Percentiles rank a stretch among this genome's conserved stretches.
These are phyloP conservation scores for Colletotrichum orbiculare DNA, from an alignment of 2,329 filamentous ascomycete species.

Conservation along the genomic window DNA sequence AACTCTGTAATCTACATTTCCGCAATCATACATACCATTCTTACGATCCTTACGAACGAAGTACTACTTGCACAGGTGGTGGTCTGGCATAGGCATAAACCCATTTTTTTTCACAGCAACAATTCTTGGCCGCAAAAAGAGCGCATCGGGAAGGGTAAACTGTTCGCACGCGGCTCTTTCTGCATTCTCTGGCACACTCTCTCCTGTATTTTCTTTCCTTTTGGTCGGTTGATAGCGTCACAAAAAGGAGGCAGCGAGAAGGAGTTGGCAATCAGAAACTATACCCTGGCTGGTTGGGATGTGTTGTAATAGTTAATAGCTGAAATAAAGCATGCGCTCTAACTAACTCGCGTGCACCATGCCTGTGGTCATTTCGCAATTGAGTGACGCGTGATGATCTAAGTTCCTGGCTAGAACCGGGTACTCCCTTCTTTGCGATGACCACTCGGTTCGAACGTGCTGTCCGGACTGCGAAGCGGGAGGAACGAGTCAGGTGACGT, in stretches of 20 bases:
- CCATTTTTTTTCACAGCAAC: conserved; percentile 15
- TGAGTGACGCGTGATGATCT: background rate
- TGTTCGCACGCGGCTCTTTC: background rate
- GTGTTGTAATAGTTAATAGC: conserved; percentile 35
- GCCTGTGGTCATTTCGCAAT: no score
- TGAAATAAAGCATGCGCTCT: conserved; percentile 23
- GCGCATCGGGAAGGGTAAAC: conserved; percentile 16
- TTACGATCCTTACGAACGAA: conserved; percentile 68
- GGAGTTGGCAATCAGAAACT: conserved; percentile 17
- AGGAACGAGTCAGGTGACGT: conserved; percentile 12
- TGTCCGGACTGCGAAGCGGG: no score
- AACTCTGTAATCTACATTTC: conserved; percentile 33
- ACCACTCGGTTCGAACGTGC: no score
- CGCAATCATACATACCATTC: conserved; percentile 54
- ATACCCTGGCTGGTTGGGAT: conserved; percentile 34
- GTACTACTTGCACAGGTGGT: conserved; percentile 39
- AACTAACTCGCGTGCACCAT: background rate
- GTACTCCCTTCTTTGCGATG: no score
- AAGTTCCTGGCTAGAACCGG: no score
- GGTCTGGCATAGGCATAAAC: conserved; percentile 22
- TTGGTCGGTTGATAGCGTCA: conserved; percentile 9
- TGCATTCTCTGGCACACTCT: background rate
- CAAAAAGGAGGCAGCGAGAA: conserved; percentile 25
- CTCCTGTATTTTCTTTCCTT: conserved; percentile 8
- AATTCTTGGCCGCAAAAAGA: conserved; percentile 23